Evolutionary conservation across 2,329 filamentous ascomycete species (phyloP).

Genomic region (Cercospora zeae-maydis): DNA sequence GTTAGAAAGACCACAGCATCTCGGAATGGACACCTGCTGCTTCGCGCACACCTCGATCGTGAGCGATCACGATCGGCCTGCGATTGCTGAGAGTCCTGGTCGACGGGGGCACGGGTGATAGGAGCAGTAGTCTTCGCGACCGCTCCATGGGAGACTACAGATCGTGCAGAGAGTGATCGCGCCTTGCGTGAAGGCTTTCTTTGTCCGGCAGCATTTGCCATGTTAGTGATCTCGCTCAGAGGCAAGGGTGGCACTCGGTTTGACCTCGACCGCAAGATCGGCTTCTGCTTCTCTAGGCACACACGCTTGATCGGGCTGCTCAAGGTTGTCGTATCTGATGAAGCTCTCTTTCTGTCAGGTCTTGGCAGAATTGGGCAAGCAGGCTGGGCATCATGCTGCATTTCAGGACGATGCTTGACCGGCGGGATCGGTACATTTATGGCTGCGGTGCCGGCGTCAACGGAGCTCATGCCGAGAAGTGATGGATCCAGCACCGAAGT

Average conservation of each 20-base stretch:
- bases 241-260: conserved; percentile 8
- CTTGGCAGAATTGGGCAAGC: too few relatives aligned
- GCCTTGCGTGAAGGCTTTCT: background rate
- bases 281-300: background rate
- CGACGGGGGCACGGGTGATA: background rate
- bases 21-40: conserved; percentile 23
- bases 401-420: background rate
- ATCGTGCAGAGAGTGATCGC: background rate
- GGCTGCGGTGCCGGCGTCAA: background rate
- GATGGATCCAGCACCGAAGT: conserved; percentile 9
- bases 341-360: background rate
- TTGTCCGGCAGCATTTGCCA: conserved; percentile 8
- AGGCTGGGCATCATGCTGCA: background rate
- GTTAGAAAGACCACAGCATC: conserved; percentile 27
- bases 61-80: conserved; percentile 7
- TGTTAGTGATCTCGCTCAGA: conserved; percentile 21
- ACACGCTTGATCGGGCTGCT: conserved; percentile 6
- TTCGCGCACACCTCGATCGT: conserved; percentile 8
- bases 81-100: conserved; percentile 6
- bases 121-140: background rate
- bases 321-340: background rate
- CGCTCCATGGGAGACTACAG: background rate
- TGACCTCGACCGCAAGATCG: background rate
- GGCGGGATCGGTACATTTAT: background rate
- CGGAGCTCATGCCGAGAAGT: background rate